Conservation (phyloP, 2,329 filamentous ascomycete species). For the Nemania sp. region DNA sequence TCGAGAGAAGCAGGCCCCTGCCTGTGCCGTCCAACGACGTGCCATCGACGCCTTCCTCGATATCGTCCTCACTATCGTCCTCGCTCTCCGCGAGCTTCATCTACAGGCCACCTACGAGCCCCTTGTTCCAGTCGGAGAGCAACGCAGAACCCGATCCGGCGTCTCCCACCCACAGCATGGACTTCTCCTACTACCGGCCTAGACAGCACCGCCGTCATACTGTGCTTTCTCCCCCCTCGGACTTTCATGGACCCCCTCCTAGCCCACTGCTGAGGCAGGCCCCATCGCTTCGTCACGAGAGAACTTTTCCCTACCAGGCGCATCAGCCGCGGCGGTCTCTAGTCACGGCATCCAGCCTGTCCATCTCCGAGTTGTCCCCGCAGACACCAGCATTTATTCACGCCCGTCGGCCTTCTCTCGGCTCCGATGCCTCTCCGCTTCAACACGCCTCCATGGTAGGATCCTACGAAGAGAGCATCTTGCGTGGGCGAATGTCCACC, state of each 20-base stretch:
- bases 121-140: constrained; percentile 84
- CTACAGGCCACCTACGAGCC: constrained; percentile 87
- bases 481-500: constrained; percentile 94
- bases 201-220: constrained; percentile 66
- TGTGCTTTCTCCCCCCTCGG: constrained; percentile 63
- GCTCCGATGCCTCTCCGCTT: constrained; percentile 73
- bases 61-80: constrained; percentile 73
- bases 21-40: constrained; percentile 43
- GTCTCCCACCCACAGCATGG: constrained; percentile 54
- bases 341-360: constrained; percentile 58
- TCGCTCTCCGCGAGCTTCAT: constrained; percentile 79
- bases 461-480: constrained; percentile 95
- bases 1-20: constrained; percentile 42
- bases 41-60: constrained; percentile 57
- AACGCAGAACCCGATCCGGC: constrained; percentile 75
- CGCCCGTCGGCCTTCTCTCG: constrained; percentile 69
- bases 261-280: constrained; percentile 39
- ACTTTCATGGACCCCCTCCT: constrained; percentile 48
- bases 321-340: constrained; percentile 79
- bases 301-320: constrained; percentile 69
- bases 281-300: constrained; percentile 59
- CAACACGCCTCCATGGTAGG: constrained; percentile 96
- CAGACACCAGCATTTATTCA: constrained; percentile 55
- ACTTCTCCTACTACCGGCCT: constrained; percentile 47
- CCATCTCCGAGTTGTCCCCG: constrained; percentile 48